Percentiles rank a stretch among this genome's conserved stretches.
Evolutionary conservation across 768 basidiomycete species (phyloP).

Genomic region (Boletus sp.): DNA sequence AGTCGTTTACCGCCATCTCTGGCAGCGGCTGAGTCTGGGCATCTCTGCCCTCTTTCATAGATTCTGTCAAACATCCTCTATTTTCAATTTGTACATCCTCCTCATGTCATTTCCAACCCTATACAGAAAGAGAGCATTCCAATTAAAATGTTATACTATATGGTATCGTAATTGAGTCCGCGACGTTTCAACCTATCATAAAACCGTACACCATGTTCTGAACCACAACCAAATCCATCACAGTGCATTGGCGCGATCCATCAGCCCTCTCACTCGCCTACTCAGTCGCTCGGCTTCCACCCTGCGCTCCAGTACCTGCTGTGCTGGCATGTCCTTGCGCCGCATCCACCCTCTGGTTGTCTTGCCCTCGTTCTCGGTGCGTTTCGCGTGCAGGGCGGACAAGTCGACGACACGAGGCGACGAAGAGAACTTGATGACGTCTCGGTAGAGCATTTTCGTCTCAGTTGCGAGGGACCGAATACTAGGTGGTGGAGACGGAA

Average conservation of each 20-base stretch:
- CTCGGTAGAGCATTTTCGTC: conserved; percentile 83
- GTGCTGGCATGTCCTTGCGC: conserved; percentile 73
- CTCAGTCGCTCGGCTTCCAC: conserved; percentile 71
- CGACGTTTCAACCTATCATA: neutral
- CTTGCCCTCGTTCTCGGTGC: conserved; percentile 44
- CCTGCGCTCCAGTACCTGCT: conserved; percentile 76
- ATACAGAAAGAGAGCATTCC: too few relatives aligned
- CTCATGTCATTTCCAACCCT: too few relatives aligned
- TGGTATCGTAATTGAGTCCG: neutral
- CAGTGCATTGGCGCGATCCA: conserved; percentile 54
- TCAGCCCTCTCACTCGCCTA: conserved; percentile 62
- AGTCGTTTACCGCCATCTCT: too few relatives aligned
- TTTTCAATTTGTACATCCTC: too few relatives aligned
- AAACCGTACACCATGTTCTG: neutral
- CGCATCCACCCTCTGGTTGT: conserved; percentile 68
- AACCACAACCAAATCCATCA: neutral
- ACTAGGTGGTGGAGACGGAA: conserved; percentile 42
- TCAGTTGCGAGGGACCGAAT: conserved; percentile 73
- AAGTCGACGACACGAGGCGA: conserved; percentile 41
- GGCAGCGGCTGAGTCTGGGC: too few relatives aligned
- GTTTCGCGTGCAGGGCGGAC: conserved; percentile 51
- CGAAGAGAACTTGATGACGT: conserved; percentile 82
- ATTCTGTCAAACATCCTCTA: too few relatives aligned
- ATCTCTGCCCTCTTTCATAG: too few relatives aligned
- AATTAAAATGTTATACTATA: neutral